phyloP scores from a whole-genome alignment of 2,329 filamentous ascomycete genomes.

The Mollisia scopiformis region DNA sequence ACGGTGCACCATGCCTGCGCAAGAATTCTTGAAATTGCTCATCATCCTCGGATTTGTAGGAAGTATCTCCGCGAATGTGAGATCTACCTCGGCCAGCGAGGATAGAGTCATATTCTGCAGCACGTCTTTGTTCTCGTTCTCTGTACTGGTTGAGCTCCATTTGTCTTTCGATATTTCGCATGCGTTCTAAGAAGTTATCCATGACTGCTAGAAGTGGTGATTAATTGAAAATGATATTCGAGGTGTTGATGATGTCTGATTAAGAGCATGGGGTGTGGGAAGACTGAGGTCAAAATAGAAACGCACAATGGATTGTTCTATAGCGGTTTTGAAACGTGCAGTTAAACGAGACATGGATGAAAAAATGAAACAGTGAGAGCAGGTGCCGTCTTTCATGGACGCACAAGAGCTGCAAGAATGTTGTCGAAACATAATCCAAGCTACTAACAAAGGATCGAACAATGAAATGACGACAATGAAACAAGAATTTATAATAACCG shows the following conservation, averaged over 20 bases:
- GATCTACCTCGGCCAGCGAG: no score
- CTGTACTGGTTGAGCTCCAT: background rate
- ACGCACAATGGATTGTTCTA: background rate
- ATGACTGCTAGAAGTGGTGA: no score
- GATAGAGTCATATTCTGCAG: background rate
- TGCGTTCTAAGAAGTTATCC: no score
- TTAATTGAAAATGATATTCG: background rate
- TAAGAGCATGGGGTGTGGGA: background rate
- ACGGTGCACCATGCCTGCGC: background rate
- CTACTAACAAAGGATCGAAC: no score
- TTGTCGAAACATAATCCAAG: no score
- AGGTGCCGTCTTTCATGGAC: no score
- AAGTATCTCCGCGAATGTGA: background rate
- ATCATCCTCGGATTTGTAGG: background rate
- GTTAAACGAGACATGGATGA: background rate
- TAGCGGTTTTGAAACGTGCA: background rate
- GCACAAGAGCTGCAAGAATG: no score
- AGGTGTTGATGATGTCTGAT: background rate
- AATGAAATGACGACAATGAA: no score
- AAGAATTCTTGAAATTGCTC: background rate
- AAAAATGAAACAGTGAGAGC: background rate
- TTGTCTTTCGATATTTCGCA: no score
- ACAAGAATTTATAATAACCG: no score
- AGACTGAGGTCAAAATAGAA: background rate
- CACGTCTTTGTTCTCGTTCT: background rate